A percentile compares a stretch with the other conserved stretches of the same genome.
These are phyloP conservation scores for Pilobolus umbonatus DNA, from an alignment of 192 early-diverging fungal genomes.

Conservation along the genomic window DNA sequence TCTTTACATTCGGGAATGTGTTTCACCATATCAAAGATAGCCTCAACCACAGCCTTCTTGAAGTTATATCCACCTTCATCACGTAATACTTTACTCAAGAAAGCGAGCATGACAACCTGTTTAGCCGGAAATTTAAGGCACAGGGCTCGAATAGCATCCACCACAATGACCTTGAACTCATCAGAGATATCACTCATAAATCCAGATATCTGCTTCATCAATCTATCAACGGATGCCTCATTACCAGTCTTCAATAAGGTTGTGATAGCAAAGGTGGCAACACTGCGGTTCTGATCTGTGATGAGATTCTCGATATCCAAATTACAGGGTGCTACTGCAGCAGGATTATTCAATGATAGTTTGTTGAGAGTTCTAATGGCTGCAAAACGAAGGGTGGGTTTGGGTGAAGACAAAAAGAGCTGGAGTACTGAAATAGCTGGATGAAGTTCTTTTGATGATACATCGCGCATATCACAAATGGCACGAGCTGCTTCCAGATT, in stretches of 20 bases:
- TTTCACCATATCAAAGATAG: slow-evolving; percentile 93
- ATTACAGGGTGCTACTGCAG: slow-evolving; percentile 91
- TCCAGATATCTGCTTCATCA: slow-evolving; percentile 98
- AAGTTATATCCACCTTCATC: slow-evolving; percentile 98
- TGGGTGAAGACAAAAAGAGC: slow-evolving; percentile 89
- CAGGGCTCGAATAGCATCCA: slow-evolving; percentile 94
- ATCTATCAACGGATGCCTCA: slow-evolving; percentile 92
- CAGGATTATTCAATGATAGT: slow-evolving; percentile 85
- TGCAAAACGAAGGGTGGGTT: slow-evolving; percentile 90
- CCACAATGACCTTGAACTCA: slow-evolving; percentile 99
- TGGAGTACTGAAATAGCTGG: slow-evolving; percentile 93
- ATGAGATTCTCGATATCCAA: slow-evolving; percentile 98
- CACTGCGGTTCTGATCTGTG: slow-evolving; percentile 92
- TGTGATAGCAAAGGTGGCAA: slow-evolving; percentile 98
- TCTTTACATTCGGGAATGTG: slow-evolving; percentile 94
- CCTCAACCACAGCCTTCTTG: slow-evolving; percentile 95
- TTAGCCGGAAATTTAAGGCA: slow-evolving; percentile 96
- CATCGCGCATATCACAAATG: slow-evolving; percentile 86
- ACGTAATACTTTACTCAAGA: slow-evolving; percentile 86
- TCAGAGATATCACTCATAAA: slow-evolving; percentile 99
- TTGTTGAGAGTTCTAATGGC: slow-evolving; percentile 96
- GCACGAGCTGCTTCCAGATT: slow-evolving; percentile 95
- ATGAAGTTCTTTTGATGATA: slow-evolving; percentile 80
- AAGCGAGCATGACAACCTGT: slow-evolving; percentile 88
- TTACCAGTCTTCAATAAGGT: slow-evolving; percentile 98